Conservation (phyloP, 805 yeast species). For the Kockiozyma suomiensis region DNA sequence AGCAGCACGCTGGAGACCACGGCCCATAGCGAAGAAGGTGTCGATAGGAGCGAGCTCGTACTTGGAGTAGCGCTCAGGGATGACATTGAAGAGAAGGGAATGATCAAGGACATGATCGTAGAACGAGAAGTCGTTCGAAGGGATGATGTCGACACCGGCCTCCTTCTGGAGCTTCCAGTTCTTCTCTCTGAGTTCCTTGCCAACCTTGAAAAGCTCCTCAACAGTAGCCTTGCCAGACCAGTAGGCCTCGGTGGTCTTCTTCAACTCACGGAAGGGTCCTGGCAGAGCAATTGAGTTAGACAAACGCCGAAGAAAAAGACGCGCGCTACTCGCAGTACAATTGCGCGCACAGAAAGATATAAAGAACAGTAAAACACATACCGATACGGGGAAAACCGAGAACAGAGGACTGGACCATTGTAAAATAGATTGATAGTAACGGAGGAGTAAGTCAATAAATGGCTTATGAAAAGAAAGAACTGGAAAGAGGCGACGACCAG, state of each 20-base stretch:
- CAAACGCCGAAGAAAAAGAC: not conserved
- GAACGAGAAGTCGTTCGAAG: constrained; percentile 97
- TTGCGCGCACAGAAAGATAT: not conserved
- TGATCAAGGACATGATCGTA: constrained; percentile 96
- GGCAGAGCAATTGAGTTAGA: constrained; percentile 4
- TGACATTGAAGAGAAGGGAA: constrained; percentile 88
- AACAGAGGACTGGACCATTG: constrained; percentile 94
- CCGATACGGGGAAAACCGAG: constrained; percentile 98
- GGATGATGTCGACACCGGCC: constrained; percentile 95
- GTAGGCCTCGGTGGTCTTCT: constrained; percentile 98
- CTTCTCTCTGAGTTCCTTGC: constrained; percentile 90
- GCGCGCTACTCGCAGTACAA: not conserved
- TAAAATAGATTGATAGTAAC: constrained; percentile 27
- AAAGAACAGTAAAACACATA: constrained; percentile 4
- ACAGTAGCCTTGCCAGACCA: constrained; percentile 91
- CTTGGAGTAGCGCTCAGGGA: constrained; percentile 97
- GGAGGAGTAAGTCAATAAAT: constrained; percentile 6
- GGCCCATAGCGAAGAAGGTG: constrained; percentile 97
- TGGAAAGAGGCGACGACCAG: not conserved
- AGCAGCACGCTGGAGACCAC: constrained; percentile 98
- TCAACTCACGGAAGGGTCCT: constrained; percentile 98
- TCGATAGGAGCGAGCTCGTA: constrained; percentile 86
- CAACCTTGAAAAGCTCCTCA: constrained; percentile 86
- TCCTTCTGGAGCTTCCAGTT: constrained; percentile 98
- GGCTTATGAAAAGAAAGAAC: constrained; percentile 4